Base-by-base conservation (phyloP, 2,329 filamentous ascomycete species). In the Verticillium isaacii region DNA sequence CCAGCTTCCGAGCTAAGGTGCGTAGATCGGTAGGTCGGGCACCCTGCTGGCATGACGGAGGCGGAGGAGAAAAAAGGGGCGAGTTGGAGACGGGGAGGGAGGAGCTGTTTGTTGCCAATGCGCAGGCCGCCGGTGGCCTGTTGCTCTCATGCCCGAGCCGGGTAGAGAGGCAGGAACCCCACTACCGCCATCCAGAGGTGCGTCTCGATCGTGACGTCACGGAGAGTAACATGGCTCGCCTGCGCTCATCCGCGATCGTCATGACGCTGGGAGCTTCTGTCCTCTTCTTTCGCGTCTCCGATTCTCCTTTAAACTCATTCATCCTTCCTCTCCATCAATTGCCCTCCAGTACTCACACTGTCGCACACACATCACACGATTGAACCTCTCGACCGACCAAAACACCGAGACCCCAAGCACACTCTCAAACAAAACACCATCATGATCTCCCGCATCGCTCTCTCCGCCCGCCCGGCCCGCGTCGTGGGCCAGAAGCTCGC, bases 361-460 rank as follows among this genome's bases (percentile, higher is more conserved):
- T 45, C 39, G 19, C 17, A 19, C 17, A 45, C 39, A 17, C 9
- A 12, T 23, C 17, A 50, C 1, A 23, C 19, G 5, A 15, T 12
- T 36, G 32, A 25, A 36, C n/a, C n/a, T 2, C 17, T 12, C n/a
- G 5, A 32, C 11, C 29, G 25, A 11, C 39, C n/a, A 5, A 5
- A 61, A 57, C 36, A 37, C 2, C 3, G 50, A 54, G 41, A 54
- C 50, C 50, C 19, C 29, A 29, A 11, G 15, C 29, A 52, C 23
- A 5, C 29, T 7, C 52, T 32, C 17, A 9, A 54, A 39, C 23
- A 61, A 55, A 52, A 45, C 17, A 17, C 60, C 59, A 71, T 61
- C 65, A 76, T 76, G 74, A 68, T 72, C 19, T 71, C 70, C 52
- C 67, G 72, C 62, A 68, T 70, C 60, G 64, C 70, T 58, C 63